Evolutionary conservation across 176 grass and related monocot species (phyloP), one percentile per base, ranked within the genome.

Genomic region (Musa schizocarpa): DNA sequence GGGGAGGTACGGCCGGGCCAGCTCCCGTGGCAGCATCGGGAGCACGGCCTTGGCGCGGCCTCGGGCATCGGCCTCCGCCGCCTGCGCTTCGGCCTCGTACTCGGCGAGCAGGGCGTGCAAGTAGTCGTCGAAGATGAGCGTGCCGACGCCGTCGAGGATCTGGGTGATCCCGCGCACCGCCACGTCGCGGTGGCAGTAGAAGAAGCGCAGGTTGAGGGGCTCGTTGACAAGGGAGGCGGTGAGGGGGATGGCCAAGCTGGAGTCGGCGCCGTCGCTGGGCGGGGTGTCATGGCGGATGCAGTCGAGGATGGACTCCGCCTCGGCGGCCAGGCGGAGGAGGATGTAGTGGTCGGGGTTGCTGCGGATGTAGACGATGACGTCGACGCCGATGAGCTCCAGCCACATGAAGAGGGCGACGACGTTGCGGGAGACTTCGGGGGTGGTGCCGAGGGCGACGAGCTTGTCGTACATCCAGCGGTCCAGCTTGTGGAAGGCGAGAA

Each of bases 121-220:
- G 49, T 9, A 13, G 17, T 96, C 83, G 8, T 90, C 27, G 19
- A 96, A 92, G 62, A 96, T 13, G n/a, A 92, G 29, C 0, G 62
- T 13, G 8, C 87, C 81, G 0, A 90, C 56, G 0, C 83, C 77
- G 0, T 90, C 77, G 9, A 96, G 63, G 68, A 86, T 67, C 0
- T 75, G 20, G 0, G 76, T 19, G 1, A 96, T 13, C 0, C 85
- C 85, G 1, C 65, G 54, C 11, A 86, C 82, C 0, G 82, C 73
- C 20, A 80, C 49, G 17, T 83, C 87, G 58, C 65, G 83, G 64
- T 89, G 73, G 74, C 75, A 84, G 55, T 77, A 51, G 75, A 96
- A 89, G 81, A 86, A 86, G 50, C 4, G 48, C 1, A 88, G 79
- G 57, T 88, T 50, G 1, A 96, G 20, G 16, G 9, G 49, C 16